Evolutionary conservation across 2,329 filamentous ascomycete species (phyloP), one percentile per base, ranked within the genome.

Genomic region (Emmonsia crescens): DNA sequence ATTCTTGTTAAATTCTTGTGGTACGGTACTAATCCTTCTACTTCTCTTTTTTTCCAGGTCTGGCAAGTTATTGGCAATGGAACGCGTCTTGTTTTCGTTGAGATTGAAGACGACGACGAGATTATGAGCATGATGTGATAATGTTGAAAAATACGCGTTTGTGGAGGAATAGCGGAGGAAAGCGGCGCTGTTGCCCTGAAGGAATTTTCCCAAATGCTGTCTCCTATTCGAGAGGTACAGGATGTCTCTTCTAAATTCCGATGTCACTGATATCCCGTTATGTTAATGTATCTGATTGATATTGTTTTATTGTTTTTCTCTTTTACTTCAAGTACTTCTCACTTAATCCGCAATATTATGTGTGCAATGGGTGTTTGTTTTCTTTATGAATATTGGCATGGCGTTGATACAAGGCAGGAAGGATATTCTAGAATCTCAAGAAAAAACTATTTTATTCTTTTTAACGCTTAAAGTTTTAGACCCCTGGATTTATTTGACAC

Each of bases 1-100:
- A n/a, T n/a, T n/a, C n/a, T n/a, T n/a, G n/a, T n/a, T n/a, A n/a
- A n/a, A n/a, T n/a, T n/a, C n/a, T n/a, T n/a, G n/a, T n/a, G n/a
- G n/a, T 36, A 21, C 12, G 52, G 59, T 63, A 66, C 78, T 85
- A 72, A 84, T 66, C 59, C 63, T 49, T 33, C 40, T 49, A 58
- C 63, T 49, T 36, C 44, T 36, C 44, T 10, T 61, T 60, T 52
- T 52, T 60, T 56, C 58, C 59, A 91, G 88, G 80, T 91, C 65
- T 91, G 88, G 89, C 88, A 91, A 85, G 87, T 88, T 44, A 81
- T 85, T 66, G 85, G 84, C 64, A 86, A 85, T 65, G 87, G 87
- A 62, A 84, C 85, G 42, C 82, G 88, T 66, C 78, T 92, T 61
- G 80, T 90, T 38, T 91, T 91, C 71, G 81, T 91, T 70, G 86